phyloP scores from a whole-genome alignment of 1,284 basidiomycete genomes.

The Ustilago sp. region DNA sequence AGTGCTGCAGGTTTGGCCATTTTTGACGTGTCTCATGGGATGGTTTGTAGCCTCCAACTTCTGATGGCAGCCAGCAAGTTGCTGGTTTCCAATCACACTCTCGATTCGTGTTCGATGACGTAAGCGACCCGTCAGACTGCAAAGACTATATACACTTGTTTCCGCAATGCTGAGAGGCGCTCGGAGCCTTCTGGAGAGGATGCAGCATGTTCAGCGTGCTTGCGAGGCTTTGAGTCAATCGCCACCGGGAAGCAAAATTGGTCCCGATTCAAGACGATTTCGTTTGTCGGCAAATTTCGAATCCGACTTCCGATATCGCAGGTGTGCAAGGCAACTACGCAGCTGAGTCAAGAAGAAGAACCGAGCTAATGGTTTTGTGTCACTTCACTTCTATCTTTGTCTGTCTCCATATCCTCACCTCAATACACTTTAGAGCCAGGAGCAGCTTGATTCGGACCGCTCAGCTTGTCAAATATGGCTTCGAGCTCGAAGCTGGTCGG shows the following conservation, averaged over 20 bases:
- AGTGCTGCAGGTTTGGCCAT: neutral
- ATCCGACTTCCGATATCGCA: constrained; percentile 34
- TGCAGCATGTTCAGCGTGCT: neutral
- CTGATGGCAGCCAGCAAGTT: constrained; percentile 9
- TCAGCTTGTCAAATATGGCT: neutral
- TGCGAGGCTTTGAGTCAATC: neutral
- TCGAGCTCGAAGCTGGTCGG: constrained; percentile 20
- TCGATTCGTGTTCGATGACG: neutral
- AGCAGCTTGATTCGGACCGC: neutral
- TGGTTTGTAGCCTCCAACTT: constrained; percentile 10
- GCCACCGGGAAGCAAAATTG: neutral
- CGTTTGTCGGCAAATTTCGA: constrained; percentile 29
- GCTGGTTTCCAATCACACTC: neutral
- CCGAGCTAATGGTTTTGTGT: neutral
- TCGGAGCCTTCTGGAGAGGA: neutral
- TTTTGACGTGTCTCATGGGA: constrained; percentile 32
- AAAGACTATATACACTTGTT: neutral
- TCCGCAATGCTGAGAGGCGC: neutral
- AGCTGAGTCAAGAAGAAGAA: constrained; percentile 45
- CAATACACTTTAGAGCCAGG: neutral
- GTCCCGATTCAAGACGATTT: constrained; percentile 4
- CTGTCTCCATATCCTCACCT: too few species aligned
- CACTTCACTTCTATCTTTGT: neutral
- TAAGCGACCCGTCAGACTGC: too few species aligned
- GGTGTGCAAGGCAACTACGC: constrained; percentile 18